phyloP scores from a whole-genome alignment of 768 basidiomycete species.

The Pleurotus pulmonarius region DNA sequence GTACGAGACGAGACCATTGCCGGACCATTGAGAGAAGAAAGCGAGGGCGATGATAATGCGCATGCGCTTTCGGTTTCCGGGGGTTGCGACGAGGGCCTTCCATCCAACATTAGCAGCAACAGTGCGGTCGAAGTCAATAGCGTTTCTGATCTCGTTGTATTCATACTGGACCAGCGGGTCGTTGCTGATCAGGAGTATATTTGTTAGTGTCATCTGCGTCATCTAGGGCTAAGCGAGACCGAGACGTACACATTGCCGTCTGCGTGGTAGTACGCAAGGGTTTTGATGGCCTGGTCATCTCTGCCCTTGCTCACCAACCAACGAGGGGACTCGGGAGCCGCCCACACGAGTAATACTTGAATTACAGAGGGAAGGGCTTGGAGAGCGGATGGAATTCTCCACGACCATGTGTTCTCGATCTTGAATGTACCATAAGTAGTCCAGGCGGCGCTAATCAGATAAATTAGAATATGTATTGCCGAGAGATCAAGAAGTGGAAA shows the following conservation, averaged over 20 bases:
- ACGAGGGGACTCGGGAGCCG: constrained; percentile 34
- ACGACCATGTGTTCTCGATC: constrained; percentile 62
- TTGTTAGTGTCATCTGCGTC: neutral
- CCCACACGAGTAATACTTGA: constrained; percentile 32
- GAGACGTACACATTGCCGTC: constrained; percentile 34
- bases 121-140: constrained; percentile 34
- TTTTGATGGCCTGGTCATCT: constrained; percentile 42
- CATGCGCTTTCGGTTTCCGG: constrained; percentile 51
- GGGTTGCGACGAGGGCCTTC: constrained; percentile 39
- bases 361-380: constrained; percentile 29
- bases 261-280: constrained; percentile 55
- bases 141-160: constrained; percentile 48
- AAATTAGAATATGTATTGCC: neutral
- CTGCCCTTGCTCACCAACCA: constrained; percentile 25
- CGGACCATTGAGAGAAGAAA: constrained; percentile 56
- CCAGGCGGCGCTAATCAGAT: constrained; percentile 61
- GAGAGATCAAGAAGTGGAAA: constrained; percentile 12
- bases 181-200: constrained; percentile 36
- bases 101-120: constrained; percentile 34
- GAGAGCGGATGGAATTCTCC: constrained; percentile 34
- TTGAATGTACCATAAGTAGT: constrained; percentile 77
- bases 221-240: too few species aligned
- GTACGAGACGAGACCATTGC: constrained; percentile 34
- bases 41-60: constrained; percentile 54
- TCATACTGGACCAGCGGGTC: constrained; percentile 59